These are phyloP conservation scores for Macadamia tetraphylla DNA, from an alignment of 164 flowering plant genomes.

Conservation along the genomic window DNA sequence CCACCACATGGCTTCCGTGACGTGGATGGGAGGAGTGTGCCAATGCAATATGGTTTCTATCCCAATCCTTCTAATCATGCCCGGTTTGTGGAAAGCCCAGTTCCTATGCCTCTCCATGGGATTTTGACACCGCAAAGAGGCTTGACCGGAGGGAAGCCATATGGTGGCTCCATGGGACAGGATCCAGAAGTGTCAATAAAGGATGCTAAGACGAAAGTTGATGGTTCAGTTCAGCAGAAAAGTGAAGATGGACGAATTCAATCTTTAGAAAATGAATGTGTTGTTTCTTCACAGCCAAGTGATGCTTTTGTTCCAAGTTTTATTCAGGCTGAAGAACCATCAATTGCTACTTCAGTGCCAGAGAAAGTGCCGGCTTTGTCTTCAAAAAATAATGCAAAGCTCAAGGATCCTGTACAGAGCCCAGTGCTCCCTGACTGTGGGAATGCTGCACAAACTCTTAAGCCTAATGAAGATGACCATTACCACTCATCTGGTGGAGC, in stretches of 20 bases:
- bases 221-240: slow-evolving; percentile 23
- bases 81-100: slow-evolving; percentile 24
- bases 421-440: slow-evolving; percentile 21
- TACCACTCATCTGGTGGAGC: slow-evolving; percentile 25
- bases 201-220: slow-evolving; percentile 36
- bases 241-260: slow-evolving; percentile 23
- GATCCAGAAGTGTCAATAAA: slow-evolving; percentile 24
- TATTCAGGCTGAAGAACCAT: slow-evolving; percentile 21
- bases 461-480: slow-evolving; percentile 29
- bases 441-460: slow-evolving; percentile 20
- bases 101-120: slow-evolving; percentile 24
- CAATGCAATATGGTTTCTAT: slow-evolving; percentile 25
- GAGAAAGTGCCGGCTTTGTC: slow-evolving; percentile 16
- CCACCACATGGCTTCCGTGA: slow-evolving; percentile 18
- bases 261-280: slow-evolving; percentile 23
- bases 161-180: slow-evolving; percentile 16
- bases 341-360: slow-evolving; percentile 13
- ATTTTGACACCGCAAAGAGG: slow-evolving; percentile 24
- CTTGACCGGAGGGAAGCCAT: slow-evolving; percentile 16
- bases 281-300: slow-evolving; percentile 21
- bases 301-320: slow-evolving; percentile 19
- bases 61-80: slow-evolving; percentile 20
- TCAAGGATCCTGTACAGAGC: slow-evolving; percentile 22
- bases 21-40: slow-evolving; percentile 18
- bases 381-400: slow-evolving; percentile 17